phyloP scores from a whole-genome alignment of 2,329 filamentous ascomycete species.

The Colletotrichum plurivorum region DNA sequence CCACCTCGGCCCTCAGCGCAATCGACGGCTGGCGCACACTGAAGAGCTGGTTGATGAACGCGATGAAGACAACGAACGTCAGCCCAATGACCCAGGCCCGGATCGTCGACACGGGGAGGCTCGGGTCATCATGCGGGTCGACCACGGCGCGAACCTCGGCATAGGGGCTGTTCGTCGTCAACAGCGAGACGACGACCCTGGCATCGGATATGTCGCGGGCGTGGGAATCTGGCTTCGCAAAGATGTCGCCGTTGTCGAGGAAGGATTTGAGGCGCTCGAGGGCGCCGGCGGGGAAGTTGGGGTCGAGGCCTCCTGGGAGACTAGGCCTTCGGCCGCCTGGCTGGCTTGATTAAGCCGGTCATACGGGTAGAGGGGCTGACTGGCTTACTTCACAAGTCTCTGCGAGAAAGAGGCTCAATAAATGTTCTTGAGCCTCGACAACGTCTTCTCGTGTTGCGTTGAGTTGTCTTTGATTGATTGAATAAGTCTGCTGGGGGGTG shows the following conservation, averaged over 20 bases:
- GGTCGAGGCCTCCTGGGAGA: conserved; percentile 60
- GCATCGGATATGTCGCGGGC: conserved; percentile 48
- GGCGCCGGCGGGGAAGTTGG: conserved; percentile 60
- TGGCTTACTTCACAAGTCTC: conserved; percentile 11
- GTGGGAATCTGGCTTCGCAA: conserved; percentile 46
- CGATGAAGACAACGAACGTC: conserved; percentile 49
- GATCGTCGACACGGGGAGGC: conserved; percentile 57
- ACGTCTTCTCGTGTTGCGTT: conserved; percentile 46
- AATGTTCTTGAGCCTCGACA: conserved; percentile 43
- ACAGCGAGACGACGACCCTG: conserved; percentile 50
- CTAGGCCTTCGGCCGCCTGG: conserved; percentile 44
- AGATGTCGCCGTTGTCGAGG: conserved; percentile 44
- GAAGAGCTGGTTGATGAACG: conserved; percentile 56
- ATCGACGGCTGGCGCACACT: conserved; percentile 58
- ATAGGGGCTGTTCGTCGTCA: conserved; percentile 54
- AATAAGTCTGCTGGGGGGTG: neutral
- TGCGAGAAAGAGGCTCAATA: conserved; percentile 7
- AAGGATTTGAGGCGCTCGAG: conserved; percentile 58
- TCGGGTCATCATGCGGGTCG: conserved; percentile 57
- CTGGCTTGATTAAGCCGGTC: too few relatives aligned
- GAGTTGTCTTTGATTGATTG: conserved; percentile 22
- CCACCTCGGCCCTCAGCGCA: conserved; percentile 55
- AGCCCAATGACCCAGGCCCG: conserved; percentile 56
- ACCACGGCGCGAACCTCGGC: conserved; percentile 62
- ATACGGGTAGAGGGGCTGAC: neutral